phyloP scores from a whole-genome alignment of 371 early-diverging fungal species.

The Mortierella sp. region DNA sequence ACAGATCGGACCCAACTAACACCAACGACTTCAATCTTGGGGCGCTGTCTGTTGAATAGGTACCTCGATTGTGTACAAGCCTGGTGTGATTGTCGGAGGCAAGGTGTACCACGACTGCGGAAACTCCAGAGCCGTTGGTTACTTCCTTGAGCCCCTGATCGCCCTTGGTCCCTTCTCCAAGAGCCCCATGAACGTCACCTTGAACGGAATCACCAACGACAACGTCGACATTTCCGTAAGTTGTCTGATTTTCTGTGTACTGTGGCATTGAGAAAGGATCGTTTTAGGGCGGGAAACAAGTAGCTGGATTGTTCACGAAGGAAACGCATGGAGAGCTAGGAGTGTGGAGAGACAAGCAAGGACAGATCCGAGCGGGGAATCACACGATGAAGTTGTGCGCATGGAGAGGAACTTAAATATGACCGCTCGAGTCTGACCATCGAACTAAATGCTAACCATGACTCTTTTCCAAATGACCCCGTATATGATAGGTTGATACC shows the following conservation, averaged over 20 bases:
- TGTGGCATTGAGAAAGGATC: too few relatives aligned
- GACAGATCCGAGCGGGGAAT: too few relatives aligned
- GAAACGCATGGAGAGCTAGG: neutral
- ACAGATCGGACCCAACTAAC: neutral
- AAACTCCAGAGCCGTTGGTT: conserved; percentile 83
- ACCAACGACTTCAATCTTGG: too few relatives aligned
- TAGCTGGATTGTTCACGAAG: neutral
- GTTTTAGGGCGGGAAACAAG: neutral
- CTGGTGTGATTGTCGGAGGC: conserved; percentile 94
- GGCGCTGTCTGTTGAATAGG: conserved; percentile 57
- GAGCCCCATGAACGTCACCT: conserved; percentile 79
- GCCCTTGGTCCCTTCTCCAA: conserved; percentile 95
- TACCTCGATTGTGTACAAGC: conserved; percentile 88
- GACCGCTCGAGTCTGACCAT: neutral
- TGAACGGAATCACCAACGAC: conserved; percentile 95
- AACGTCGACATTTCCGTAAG: conserved; percentile 84
- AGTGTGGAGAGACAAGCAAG: neutral
- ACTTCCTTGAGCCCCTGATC: conserved; percentile 93
- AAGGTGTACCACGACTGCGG: conserved; percentile 88
- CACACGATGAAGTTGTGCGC: neutral
- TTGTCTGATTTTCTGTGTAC: neutral
- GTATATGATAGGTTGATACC: conserved; percentile 77
- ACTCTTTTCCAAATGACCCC: neutral
- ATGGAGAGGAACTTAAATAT: neutral
- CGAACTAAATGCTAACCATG: neutral